Evolutionary conservation across 352 stramenopile genomes (phyloP), one percentile per base, ranked within the genome.

Genomic region (Globisporangium barbulae): DNA sequence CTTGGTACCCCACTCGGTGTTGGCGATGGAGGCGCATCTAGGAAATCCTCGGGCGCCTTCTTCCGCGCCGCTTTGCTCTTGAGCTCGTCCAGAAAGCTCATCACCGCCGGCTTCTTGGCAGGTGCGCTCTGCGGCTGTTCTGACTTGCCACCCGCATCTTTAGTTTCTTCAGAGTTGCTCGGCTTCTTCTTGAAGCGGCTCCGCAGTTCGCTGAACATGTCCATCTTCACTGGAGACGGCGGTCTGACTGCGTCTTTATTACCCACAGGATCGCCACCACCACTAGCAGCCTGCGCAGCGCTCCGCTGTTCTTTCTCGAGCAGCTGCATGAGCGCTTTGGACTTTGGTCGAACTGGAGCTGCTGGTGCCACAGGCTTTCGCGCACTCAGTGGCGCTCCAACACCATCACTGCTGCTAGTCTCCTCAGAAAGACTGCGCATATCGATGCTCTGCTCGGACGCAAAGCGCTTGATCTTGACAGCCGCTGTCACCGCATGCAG

Each of bases 11-110:
- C 30, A 28, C 28, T 56, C 9, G 15, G 17, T 15, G 7, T 17
- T 30, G 33, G 12, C 53, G 22, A 15, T 53, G 15, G 33, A 28
- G 21, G 33, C 6, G 5, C 15, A 28, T 39, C 25, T 39, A 4
- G 12, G 1, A 8, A 28, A 30, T 17, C 9, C 9, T 30, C 30
- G 25, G 19, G 8, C 39, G 2, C 47, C 6, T 63, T 64, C 15
- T 53, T 67, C 9, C 5, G 39, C 64, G 53, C n/a, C 0, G 68
- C 64, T 7, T 65, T 66, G 19, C 21, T 65, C 63, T 84, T 88
- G 44, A 85, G 71, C 37, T 88, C 79, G 6, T 84, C 79, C 57
- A 88, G 53, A 57, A 85, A 85, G 48, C 59, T 83, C n/a, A 65
- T 48, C 0, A 64, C 21, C 10, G 6, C 35, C 10, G 52, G n/a